Evolutionary conservation across 805 yeast genomes (phyloP), one percentile per base, ranked within the genome.

Genomic region (Saccharomycopsis guyanensis): DNA sequence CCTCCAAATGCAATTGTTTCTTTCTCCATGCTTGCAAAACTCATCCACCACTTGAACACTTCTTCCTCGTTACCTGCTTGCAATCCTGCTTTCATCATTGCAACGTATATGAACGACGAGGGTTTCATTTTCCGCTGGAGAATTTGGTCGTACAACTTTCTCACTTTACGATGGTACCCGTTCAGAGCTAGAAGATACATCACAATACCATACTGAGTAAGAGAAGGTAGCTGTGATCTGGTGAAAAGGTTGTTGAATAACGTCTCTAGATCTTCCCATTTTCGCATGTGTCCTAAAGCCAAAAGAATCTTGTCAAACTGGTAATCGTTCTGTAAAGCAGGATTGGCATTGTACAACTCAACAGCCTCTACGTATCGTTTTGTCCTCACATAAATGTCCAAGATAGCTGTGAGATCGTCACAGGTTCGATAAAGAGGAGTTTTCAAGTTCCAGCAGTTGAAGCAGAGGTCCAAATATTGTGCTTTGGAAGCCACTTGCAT

Each of bases 211-310:
- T 82, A 83, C 53, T 82, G 86, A 6, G 55, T 56, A 25, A 69
- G 61, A 40, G 70, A 69, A 1, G 85, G 84, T 22, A 75, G 60
- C 36, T 72, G 65, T 1, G 76, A 79, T n/a, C 66, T 59, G 1
- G 75, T 78, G 55, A 75, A 75, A 58, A 74, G 66, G 19, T 66
- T 69, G 55, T 78, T 81, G 57, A 82, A 82, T 40, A 73, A 73
- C 10, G 61, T 53, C 58, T 78, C 82, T 48, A 84, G 61, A 5
- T 70, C 61, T 18, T 60, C 60, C 85, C 86, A 82, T 51, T 75
- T 69, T 33, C 66, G 62, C 18, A 63, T 55, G 35, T 62, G 56
- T 8, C 77, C 73, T 50, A 74, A 66, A 0, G 78, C 66, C 10
- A 63, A 54, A 38, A 80, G 62, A 19, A 80, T 52, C 12, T 72